Percentiles rank a stretch among this genome's conserved stretches.
phyloP scores from a whole-genome alignment of 2,329 filamentous ascomycete genomes.

The Juglanconis juglandina region DNA sequence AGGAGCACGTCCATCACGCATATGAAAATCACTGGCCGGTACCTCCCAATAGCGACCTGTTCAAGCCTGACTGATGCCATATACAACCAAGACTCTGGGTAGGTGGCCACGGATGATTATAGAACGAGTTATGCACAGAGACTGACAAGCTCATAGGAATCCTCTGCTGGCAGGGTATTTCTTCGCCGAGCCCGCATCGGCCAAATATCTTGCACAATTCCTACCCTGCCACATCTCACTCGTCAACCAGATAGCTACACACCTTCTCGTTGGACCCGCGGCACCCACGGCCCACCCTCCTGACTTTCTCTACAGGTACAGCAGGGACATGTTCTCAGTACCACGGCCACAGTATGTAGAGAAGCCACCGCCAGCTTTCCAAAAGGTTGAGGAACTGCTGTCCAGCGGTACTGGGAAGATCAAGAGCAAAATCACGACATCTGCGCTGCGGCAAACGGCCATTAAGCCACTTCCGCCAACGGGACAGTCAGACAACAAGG shows the following conservation, averaged over 20 bases:
- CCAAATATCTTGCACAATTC: constrained; percentile 60
- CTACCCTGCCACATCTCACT: constrained; percentile 47
- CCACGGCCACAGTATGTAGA: constrained; percentile 40
- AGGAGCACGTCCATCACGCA: constrained; percentile 24
- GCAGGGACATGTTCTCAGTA: constrained; percentile 39
- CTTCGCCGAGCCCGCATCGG: constrained; percentile 27
- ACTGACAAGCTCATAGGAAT: neutral
- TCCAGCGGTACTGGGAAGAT: constrained; percentile 16
- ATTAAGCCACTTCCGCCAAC: constrained; percentile 30
- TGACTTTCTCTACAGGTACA: constrained; percentile 36
- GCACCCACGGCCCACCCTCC: constrained; percentile 28
- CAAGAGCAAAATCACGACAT: constrained; percentile 17
- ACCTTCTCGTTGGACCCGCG: constrained; percentile 45
- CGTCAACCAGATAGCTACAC: constrained; percentile 55
- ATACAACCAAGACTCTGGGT: constrained; percentile 25
- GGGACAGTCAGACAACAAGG: constrained; percentile 28
- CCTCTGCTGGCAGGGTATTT: constrained; percentile 24
- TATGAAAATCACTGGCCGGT: constrained; percentile 25
- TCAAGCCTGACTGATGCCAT: constrained; percentile 28
- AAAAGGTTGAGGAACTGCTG: constrained; percentile 20
- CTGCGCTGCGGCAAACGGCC: constrained; percentile 19
- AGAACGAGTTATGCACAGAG: neutral
- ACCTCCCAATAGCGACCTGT: constrained; percentile 25
- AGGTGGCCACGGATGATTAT: neutral
- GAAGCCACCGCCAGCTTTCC: constrained; percentile 17